These are phyloP conservation scores for Vaccinium macrocarpon DNA, from an alignment of 148 eudicot genomes.

Conservation along the genomic window DNA sequence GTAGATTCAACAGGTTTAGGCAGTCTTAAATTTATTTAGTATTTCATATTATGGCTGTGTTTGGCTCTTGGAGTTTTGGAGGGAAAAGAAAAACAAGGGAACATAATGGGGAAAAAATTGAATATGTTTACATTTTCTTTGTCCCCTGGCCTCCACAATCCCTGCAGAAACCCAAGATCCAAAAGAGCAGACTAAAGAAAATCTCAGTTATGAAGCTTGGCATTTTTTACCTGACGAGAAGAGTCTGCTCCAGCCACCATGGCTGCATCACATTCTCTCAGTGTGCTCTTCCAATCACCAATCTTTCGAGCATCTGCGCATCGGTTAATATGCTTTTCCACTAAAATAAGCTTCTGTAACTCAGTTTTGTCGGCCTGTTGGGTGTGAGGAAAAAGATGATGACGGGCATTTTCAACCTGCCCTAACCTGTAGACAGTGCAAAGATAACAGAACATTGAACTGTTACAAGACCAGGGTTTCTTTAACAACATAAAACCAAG, in stretches of 20 bases:
- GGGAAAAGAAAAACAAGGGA: neutral
- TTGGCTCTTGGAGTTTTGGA: neutral
- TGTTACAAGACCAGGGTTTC: neutral
- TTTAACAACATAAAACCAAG: neutral
- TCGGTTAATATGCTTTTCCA: slow-evolving; percentile 45
- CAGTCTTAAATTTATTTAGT: neutral
- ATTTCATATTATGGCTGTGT: neutral
- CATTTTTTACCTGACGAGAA: slow-evolving; percentile 42
- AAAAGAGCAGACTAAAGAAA: neutral
- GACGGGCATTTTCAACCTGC: slow-evolving; percentile 54
- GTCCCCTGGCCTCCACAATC: neutral
- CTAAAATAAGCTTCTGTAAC: slow-evolving; percentile 34
- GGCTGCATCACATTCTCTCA: slow-evolving; percentile 52
- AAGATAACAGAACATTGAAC: neutral
- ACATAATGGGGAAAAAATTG: neutral
- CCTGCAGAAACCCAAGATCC: neutral
- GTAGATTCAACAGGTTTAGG: slow-evolving; percentile 13
- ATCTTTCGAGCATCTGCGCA: slow-evolving; percentile 44
- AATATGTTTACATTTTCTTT: neutral
- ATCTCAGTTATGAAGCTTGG: neutral
- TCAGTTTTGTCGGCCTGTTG: slow-evolving; percentile 33
- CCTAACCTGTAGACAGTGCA: slow-evolving; percentile 46
- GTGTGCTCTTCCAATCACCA: slow-evolving; percentile 49
- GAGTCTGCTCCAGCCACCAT: slow-evolving; percentile 48
- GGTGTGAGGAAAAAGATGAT: slow-evolving; percentile 43